Evolutionary conservation across 2,329 filamentous ascomycete genomes (phyloP), one percentile per base, ranked within the genome.

Genomic region (Akanthomyces lecanii): DNA sequence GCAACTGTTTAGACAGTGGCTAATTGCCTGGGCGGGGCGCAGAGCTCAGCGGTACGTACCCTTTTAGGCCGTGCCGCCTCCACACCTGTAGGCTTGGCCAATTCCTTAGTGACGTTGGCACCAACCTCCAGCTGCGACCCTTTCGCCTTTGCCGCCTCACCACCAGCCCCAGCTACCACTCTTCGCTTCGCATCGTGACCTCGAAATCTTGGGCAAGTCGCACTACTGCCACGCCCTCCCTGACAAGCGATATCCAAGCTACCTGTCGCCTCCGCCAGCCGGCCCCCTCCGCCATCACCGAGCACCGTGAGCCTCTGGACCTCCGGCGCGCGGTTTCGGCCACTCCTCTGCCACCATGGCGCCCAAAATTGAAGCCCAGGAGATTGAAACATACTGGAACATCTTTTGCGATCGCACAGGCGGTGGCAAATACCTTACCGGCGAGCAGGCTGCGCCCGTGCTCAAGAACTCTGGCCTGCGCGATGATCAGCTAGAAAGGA

Each of bases 401-500:
- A 87, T 87, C 74, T 87, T 87, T 72, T 76, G 82, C 61, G 77
- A 82, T 40, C 77, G 84, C 66, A 86, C 84, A 53, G 84, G 84
- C 71, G 84, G 84, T 67, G 82, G 81, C 66, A 81, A 86, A 73
- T 85, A 77, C 69, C 75, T 87, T 33, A 86, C 83, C 8, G 84
- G 84, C 71, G 84, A 87, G 71, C 82, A 85, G 70, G 84, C 84
- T 28, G 84, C 84, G 55, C 84, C 84, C 14, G 82, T 87, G 48
- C 79, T 87, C 60, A 87, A 87, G 76, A 86, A 87, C 77, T 86
- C 83, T 67, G 84, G 84, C 14, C 75, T 87, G 66, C 81, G 82
- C 62, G 84, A 87, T 71, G 82, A 84, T 72, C 94, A 99, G 79
- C 88, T 99, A n/a, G 95, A 98, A 79, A 86, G 88, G 70, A 91